Percentiles rank a stretch among this genome's conserved stretches.
Evolutionary conservation across 2,329 filamentous ascomycete genomes (phyloP).

Genomic region (Thermothelomyces thermophilus): DNA sequence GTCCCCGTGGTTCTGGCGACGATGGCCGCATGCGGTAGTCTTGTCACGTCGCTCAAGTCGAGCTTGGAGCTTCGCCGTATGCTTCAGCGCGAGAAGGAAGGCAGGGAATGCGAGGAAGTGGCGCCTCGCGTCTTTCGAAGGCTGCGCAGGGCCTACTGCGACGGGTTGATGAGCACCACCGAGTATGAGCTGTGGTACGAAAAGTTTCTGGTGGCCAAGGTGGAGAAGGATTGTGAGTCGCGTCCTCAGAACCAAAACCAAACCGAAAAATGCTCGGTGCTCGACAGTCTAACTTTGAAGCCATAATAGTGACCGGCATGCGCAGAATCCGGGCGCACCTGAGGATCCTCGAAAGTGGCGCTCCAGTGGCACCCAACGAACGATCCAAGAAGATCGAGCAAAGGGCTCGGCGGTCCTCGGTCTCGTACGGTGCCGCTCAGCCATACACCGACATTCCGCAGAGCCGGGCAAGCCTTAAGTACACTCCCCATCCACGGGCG

Average conservation of each 20-base stretch:
- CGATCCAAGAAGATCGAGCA: slow-evolving; percentile 14
- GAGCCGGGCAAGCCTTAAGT: slow-evolving; percentile 14
- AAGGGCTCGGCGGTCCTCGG: slow-evolving; percentile 10
- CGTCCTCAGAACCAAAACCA: background rate
- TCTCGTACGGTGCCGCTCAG: slow-evolving; percentile 1
- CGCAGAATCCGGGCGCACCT: slow-evolving; percentile 19
- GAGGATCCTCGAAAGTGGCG: slow-evolving; percentile 16
- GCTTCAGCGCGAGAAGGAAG: slow-evolving; percentile 26
- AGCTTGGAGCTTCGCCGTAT: slow-evolving; percentile 28
- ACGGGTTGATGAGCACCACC: slow-evolving; percentile 21
- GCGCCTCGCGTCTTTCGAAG: slow-evolving; percentile 20
- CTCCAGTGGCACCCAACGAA: slow-evolving; percentile 8
- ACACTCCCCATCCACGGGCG: slow-evolving; percentile 5
- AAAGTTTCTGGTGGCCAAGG: slow-evolving; percentile 25
- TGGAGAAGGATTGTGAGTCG: slow-evolving; percentile 26
- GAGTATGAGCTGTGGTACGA: slow-evolving; percentile 28
- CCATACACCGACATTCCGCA: slow-evolving; percentile 6
- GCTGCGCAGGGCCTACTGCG: slow-evolving; percentile 20
- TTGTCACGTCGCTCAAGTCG: slow-evolving; percentile 28
- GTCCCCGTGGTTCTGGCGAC: slow-evolving; percentile 25
- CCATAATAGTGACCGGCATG: slow-evolving; percentile 13
- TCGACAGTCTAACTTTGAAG: background rate
- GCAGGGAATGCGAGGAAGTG: slow-evolving; percentile 20
- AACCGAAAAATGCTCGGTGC: background rate
- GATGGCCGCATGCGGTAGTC: slow-evolving; percentile 26